A percentile compares a stretch with the other conserved stretches of the same genome.
phyloP scores from a whole-genome alignment of 352 stramenopile genomes.

The Saprolegnia parasitica region DNA sequence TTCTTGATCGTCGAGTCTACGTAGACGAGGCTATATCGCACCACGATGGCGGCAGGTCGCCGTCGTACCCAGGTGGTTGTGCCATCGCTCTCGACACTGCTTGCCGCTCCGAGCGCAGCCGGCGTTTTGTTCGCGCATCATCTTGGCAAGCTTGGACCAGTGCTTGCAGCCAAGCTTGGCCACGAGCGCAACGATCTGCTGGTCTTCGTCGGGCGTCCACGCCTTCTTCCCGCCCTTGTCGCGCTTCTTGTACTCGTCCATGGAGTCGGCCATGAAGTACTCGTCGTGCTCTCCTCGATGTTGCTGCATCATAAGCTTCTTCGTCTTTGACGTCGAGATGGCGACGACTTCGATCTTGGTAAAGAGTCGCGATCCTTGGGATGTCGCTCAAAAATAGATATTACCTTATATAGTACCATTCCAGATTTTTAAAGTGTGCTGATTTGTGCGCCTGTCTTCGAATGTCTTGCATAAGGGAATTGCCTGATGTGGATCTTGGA shows the following conservation, averaged over 20 bases:
- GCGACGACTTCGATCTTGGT: not conserved
- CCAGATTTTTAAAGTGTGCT: not conserved
- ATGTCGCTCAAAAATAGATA: constrained; percentile 3
- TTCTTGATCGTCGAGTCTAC: constrained; percentile 44
- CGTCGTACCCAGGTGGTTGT: constrained; percentile 23
- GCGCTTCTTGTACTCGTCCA: constrained; percentile 7
- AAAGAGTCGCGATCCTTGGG: constrained; percentile 28
- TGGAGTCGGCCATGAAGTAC: not conserved
- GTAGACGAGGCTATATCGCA: constrained; percentile 34
- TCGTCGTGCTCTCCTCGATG: not conserved
- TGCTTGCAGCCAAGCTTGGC: constrained; percentile 26
- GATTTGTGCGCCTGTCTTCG: not conserved
- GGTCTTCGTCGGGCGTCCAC: constrained; percentile 25
- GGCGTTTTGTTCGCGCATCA: constrained; percentile 13
- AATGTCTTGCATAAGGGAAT: not conserved
- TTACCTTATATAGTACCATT: not conserved
- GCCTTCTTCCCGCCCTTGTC: constrained; percentile 26
- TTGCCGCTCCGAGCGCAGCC: constrained; percentile 17
- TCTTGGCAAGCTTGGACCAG: constrained; percentile 29
- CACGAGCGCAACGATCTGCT: constrained; percentile 22
- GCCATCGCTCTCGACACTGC: constrained; percentile 28
- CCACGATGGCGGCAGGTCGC: not conserved
- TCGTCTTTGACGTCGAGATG: not conserved
- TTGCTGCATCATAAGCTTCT: not conserved
- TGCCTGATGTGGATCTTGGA: not conserved